These are phyloP conservation scores for Aspergillus nanangensis DNA, from an alignment of 495 filamentous ascomycete species.

Conservation along the genomic window DNA sequence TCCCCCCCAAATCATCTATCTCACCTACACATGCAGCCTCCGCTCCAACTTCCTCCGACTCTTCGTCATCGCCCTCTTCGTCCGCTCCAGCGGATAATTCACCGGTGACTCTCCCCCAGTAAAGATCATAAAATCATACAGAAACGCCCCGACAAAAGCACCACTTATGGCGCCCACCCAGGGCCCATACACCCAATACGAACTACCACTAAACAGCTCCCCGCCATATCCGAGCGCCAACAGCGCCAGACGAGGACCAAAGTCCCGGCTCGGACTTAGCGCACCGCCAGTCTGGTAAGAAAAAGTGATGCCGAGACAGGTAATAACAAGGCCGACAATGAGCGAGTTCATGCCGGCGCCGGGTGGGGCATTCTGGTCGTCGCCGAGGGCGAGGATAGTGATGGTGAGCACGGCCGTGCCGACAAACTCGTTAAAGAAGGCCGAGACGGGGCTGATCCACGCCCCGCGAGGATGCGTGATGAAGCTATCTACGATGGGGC, in stretches of 20 bases:
- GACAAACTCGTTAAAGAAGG: conserved; percentile 49
- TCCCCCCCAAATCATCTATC: too few species aligned
- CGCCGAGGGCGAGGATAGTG: conserved; percentile 48
- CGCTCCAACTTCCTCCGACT: conserved; percentile 27
- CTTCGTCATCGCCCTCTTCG: conserved; percentile 24
- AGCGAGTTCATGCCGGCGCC: conserved; percentile 50
- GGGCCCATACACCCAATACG: conserved; percentile 51
- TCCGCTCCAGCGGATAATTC: conserved; percentile 39
- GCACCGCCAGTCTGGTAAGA: conserved; percentile 45
- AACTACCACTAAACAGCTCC: conserved; percentile 34
- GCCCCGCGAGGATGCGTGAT: conserved; percentile 35
- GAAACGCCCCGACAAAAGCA: conserved; percentile 37
- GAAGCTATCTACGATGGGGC: conserved; percentile 36
- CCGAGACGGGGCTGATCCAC: conserved; percentile 40
- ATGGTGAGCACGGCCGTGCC: conserved; percentile 41
- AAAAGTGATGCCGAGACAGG: conserved; percentile 38
- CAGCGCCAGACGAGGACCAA: conserved; percentile 42
- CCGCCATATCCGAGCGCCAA: conserved; percentile 39
- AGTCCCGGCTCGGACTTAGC: conserved; percentile 49
- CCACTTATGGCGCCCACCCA: conserved; percentile 44
- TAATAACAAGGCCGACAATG: conserved; percentile 43
- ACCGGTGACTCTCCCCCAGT: conserved; percentile 46
- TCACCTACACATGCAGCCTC: conserved; percentile 11
- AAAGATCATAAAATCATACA: conserved; percentile 26
- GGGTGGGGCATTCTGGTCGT: conserved; percentile 51